Conservation (phyloP, 805 yeast species). For the Jamesozyma spencerorum region DNA sequence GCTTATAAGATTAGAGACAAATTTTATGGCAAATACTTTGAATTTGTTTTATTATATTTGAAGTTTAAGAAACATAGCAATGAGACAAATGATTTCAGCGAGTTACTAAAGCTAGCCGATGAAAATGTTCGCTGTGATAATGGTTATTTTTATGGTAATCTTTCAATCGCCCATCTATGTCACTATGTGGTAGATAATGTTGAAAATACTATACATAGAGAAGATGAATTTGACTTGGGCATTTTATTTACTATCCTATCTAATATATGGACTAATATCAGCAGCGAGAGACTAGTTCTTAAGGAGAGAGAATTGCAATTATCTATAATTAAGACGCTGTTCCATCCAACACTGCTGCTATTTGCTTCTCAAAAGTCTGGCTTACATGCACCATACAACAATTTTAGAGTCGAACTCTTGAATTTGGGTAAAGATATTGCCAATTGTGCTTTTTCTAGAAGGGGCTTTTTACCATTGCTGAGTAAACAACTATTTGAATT, state of each 20-base stretch:
- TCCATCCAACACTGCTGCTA: conserved; percentile 35
- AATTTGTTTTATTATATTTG: conserved; percentile 13
- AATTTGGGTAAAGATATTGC: conserved; percentile 36
- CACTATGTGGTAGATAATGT: conserved; percentile 1
- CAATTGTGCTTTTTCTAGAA: conserved; percentile 46
- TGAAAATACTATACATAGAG: not conserved
- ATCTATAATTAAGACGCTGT: conserved; percentile 41
- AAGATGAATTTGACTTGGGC: not conserved
- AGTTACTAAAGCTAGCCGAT: conserved; percentile 12
- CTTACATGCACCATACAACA: conserved; percentile 7
- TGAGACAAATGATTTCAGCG: conserved; percentile 9
- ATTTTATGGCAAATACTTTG: conserved; percentile 21
- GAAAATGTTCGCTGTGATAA: conserved; percentile 18
- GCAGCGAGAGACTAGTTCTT: conserved; percentile 50
- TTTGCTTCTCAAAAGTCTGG: conserved; percentile 29
- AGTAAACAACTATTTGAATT: conserved; percentile 39
- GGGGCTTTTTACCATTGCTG: conserved; percentile 57
- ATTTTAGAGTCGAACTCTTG: conserved; percentile 6
- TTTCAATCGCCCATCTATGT: conserved; percentile 15
- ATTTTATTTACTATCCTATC: conserved; percentile 27
- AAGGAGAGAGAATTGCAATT: conserved; percentile 59
- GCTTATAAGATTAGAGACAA: conserved; percentile 27
- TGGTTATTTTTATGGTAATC: conserved; percentile 20
- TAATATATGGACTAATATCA: conserved; percentile 50
- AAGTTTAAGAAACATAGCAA: not conserved